Evolutionary conservation across 75 land plant genomes (phyloP), one percentile per base, ranked within the genome.

Genomic region (Cryptomeria japonica): DNA sequence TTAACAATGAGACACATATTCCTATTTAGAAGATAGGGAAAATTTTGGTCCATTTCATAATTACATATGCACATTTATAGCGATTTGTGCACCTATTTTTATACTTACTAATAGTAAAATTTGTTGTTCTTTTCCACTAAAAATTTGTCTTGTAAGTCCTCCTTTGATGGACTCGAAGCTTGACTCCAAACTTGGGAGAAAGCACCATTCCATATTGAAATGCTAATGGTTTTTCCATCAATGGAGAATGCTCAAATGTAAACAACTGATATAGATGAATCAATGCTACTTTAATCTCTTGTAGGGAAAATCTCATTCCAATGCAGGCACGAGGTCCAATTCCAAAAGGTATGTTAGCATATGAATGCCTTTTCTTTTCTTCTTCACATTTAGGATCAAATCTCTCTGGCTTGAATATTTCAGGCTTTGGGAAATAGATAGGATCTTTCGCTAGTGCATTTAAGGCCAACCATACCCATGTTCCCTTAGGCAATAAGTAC

Each of bases 271-370:
- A 95, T 22, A 96, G 84, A 86, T 93, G 91, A 49, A 95, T 93
- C 34, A 95, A 14, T 1, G 95, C 86, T 22, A 96, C 85, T 90
- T 95, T 95, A 16, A 94, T 84, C 84, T 96, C 98, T 76, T 94
- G 96, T 34, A 92, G 2, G 5, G 46, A 87, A 64, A 95, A 94
- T 85, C 88, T 93, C 84, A 91, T 89, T 7, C 97, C 98, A 37
- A 95, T 90, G 90, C 98, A 96, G 39, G 92, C 87, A 31, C 95
- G 89, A 14, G 98, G 98, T 0, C 97, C 98, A 6, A 96, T 89
- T 22, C 96, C 96, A 86, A 96, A 96, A 8, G 98, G 98, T 32
- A 93, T 93, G 91, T 92, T 83, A 0, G 97, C 96, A 76, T 94
- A 95, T 7, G 96, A 96, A 72, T 95, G 97, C 70, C 97, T 91